Base-by-base conservation (phyloP, 2,329 filamentous ascomycete species). In the Lecanicillium sp. region DNA sequence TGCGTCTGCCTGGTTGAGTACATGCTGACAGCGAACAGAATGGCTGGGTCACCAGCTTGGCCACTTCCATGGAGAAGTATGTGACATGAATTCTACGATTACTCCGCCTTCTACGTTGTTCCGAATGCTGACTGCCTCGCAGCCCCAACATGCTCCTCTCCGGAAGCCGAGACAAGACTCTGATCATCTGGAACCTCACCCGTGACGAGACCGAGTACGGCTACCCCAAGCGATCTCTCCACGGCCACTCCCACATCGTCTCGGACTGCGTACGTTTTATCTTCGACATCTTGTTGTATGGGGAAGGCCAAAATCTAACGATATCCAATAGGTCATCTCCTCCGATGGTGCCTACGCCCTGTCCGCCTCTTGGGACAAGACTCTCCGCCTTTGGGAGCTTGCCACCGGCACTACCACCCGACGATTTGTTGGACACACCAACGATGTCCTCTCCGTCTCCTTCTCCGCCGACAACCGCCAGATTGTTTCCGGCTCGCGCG, bases 381-480 rank as follows among this genome's bases (percentile, higher is more conserved):
- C 90, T 55, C 88, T 98, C 65, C 90, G 92, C 61, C 85, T 98
- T 52, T 98, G 92, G 92, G 92, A 97, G 82, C 87, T 98, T 53
- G 85, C 89, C 60, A 94, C 86, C 59, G 92, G 92, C 69, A 87
- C 81, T 65, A 98, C 92, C 71, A 98, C 92, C 67, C 86, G 92
- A 66, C 87, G 88, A 63, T 97, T 98, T 67, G 89, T 96, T 69
- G 92, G 92, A 71, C 92, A 97, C 84, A 95, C 80, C 79, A 95
- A 94, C 79, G 92, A 97, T 65, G 90, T 98, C 60, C 88, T 97
- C 66, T 97, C 90, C 68, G 92, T 98, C 68, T 96, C 89, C 57
- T 98, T 98, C 86, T 97, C 92, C 60, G 92, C 92, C 81, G 92
- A 98, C 79, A 97, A 97, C 86, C 86, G 92, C 66, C 92, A 97